Evolutionary conservation across 305 asterid species (phyloP).

Genomic region (Fraxinus nigra): DNA sequence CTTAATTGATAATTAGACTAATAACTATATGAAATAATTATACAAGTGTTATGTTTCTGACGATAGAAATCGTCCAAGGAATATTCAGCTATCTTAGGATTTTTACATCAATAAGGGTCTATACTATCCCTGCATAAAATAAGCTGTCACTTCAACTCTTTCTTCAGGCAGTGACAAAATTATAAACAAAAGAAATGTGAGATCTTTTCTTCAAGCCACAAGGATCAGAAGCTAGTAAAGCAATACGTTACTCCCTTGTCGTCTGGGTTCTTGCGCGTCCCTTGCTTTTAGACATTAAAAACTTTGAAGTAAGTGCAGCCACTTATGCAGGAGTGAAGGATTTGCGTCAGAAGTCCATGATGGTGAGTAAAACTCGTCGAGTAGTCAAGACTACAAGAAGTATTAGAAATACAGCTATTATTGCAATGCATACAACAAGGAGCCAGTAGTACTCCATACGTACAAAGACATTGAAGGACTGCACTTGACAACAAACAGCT

Average conservation of each 20-base stretch:
- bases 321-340: neutral
- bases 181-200: neutral
- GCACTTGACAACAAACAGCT: neutral
- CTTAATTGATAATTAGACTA: neutral
- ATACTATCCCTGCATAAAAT: neutral
- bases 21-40: neutral
- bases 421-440: neutral
- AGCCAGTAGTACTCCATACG: neutral
- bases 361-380: neutral
- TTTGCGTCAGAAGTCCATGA: neutral
- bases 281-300: neutral
- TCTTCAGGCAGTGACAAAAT: neutral
- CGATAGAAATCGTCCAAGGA: neutral
- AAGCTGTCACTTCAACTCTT: neutral
- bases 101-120: neutral
- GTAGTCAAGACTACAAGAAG: neutral
- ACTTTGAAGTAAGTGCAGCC: neutral
- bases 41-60: neutral
- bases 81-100: neutral
- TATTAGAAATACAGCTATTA: neutral
- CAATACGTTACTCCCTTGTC: neutral
- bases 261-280: neutral
- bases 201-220: neutral
- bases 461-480: neutral
- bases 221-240: neutral